These are phyloP conservation scores for Microcos paniculata DNA, from an alignment of 345 rosid species.

Conservation along the genomic window DNA sequence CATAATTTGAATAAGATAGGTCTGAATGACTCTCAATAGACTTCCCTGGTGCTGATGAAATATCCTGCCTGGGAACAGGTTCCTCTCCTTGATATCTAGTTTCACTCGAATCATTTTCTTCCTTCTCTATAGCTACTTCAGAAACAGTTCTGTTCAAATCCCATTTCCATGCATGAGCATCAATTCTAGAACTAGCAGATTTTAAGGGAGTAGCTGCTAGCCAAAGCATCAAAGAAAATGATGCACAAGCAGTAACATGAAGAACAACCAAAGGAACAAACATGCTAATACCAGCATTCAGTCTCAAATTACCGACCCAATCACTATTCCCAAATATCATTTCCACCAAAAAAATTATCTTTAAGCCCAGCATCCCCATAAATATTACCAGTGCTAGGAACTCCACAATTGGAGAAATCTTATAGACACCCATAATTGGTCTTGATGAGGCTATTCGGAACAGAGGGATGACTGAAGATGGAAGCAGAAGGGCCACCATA, in stretches of 20 bases:
- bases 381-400: slow-evolving; percentile 55
- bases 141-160: slow-evolving; percentile 40
- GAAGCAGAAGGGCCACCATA: slow-evolving; percentile 78
- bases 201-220: slow-evolving; percentile 83
- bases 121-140: slow-evolving; percentile 36
- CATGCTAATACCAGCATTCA: slow-evolving; percentile 55
- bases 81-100: slow-evolving; percentile 31
- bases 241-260: slow-evolving; percentile 60
- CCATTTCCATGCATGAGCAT: slow-evolving; percentile 58
- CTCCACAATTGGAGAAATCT: slow-evolving; percentile 76
- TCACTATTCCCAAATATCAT: slow-evolving; percentile 91
- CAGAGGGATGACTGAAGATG: slow-evolving; percentile 88
- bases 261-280: slow-evolving; percentile 55
- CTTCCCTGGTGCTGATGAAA: slow-evolving; percentile 27
- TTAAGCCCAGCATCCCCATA: slow-evolving; percentile 73
- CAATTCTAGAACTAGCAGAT: slow-evolving; percentile 56
- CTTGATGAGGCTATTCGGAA: slow-evolving; percentile 87
- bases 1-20: slow-evolving; percentile 37
- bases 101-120: slow-evolving; percentile 40
- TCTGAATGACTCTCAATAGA: slow-evolving; percentile 41
- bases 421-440: slow-evolving; percentile 78
- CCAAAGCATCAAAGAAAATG: slow-evolving; percentile 87
- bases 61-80: slow-evolving; percentile 32
- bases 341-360: slow-evolving; percentile 75
- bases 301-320: slow-evolving; percentile 83